phyloP scores from a whole-genome alignment of 768 basidiomycete genomes.

The Hortiboletus campestris region DNA sequence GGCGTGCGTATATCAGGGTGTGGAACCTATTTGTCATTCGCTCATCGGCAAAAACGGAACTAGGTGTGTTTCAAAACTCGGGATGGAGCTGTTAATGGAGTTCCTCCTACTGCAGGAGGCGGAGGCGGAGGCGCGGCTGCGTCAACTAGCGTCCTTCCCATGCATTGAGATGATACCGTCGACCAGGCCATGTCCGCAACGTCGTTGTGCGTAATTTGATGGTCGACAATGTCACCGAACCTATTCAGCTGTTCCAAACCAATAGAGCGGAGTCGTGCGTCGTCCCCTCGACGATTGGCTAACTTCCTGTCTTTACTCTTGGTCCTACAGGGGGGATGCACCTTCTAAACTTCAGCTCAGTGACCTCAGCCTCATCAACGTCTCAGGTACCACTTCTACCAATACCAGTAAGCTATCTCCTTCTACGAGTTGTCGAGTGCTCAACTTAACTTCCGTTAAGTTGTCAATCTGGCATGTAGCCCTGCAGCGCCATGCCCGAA shows the following conservation, averaged over 20 bases:
- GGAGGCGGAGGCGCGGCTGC: slow-evolving; percentile 45
- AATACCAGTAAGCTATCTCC: slow-evolving; percentile 22
- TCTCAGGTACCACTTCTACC: slow-evolving; percentile 45
- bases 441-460: neutral
- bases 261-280: neutral
- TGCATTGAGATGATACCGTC: too few species aligned
- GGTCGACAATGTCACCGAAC: too few species aligned
- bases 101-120: slow-evolving; percentile 32
- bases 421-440: neutral
- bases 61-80: slow-evolving; percentile 48
- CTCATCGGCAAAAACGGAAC: too few species aligned
- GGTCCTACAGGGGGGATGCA: slow-evolving; percentile 45
- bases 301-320: slow-evolving; percentile 49
- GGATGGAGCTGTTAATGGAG: slow-evolving; percentile 49
- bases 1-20: too few species aligned
- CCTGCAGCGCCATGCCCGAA: slow-evolving; percentile 43
- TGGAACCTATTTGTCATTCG: too few species aligned
- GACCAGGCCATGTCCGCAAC: too few species aligned
- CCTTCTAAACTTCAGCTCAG: slow-evolving; percentile 50
- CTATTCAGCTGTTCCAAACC: too few species aligned
- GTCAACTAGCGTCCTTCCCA: neutral
- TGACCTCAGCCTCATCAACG: slow-evolving; percentile 41
- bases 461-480: slow-evolving; percentile 43
- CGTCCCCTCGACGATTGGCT: slow-evolving; percentile 13
- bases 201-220: too few species aligned